Conservation (phyloP, 2,329 filamentous ascomycete genomes). For the Monilinia aucupariae region DNA sequence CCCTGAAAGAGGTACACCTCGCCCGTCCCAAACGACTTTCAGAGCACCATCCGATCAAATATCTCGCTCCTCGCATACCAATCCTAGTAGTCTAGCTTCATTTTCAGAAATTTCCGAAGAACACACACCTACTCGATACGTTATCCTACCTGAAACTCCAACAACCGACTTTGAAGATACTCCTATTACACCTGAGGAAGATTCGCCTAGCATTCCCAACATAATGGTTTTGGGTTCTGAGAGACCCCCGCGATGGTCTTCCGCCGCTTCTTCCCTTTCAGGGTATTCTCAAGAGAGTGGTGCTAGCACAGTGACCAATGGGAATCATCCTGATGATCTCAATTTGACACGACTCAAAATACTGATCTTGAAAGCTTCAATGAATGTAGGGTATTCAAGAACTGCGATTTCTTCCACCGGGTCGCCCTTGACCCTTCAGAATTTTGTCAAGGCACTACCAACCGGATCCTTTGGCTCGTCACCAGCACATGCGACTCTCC, state of each 20-base stretch:
- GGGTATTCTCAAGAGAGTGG: slow-evolving; percentile 69
- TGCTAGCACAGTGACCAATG: slow-evolving; percentile 67
- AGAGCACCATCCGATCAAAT: slow-evolving; percentile 14
- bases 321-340: slow-evolving; percentile 59
- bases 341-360: slow-evolving; percentile 74
- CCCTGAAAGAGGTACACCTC: slow-evolving; percentile 78
- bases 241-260: slow-evolving; percentile 63
- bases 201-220: slow-evolving; percentile 71
- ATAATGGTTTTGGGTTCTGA: slow-evolving; percentile 79
- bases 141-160: slow-evolving; percentile 67
- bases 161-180: slow-evolving; percentile 95
- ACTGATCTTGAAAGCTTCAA: slow-evolving; percentile 76
- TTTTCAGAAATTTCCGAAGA: slow-evolving; percentile 42
- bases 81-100: slow-evolving; percentile 44
- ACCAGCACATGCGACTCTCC: slow-evolving; percentile 62
- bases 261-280: slow-evolving; percentile 66
- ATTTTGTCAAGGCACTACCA: slow-evolving; percentile 71
- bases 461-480: slow-evolving; percentile 72
- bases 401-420: slow-evolving; percentile 34
- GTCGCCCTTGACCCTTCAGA: slow-evolving; percentile 54
- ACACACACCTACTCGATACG: slow-evolving; percentile 20
- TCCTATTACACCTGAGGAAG: slow-evolving; percentile 73
- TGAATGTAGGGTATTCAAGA: slow-evolving; percentile 75
- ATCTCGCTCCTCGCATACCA: slow-evolving; percentile 33
- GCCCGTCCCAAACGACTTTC: slow-evolving; percentile 73